Conservation (phyloP, 1,284 basidiomycete species). For the Rhodotorula sp. region DNA sequence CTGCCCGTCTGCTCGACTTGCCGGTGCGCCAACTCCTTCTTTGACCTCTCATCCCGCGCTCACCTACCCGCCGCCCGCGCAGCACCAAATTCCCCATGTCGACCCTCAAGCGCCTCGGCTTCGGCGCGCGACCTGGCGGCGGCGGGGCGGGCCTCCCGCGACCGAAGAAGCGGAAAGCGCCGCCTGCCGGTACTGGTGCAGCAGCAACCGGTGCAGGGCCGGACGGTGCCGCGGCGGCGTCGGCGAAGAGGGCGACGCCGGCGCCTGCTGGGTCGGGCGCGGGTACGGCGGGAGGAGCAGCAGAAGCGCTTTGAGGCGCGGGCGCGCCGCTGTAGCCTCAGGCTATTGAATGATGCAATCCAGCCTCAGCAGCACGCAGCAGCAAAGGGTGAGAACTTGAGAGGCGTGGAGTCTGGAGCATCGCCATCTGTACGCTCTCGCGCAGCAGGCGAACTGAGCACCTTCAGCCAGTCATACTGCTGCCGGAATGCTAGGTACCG, state of each 20-base stretch:
- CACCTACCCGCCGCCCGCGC: neutral
- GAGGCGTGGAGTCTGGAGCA: too few species aligned
- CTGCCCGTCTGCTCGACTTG: constrained; percentile 75
- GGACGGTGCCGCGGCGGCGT: constrained; percentile 5
- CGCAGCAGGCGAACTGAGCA: too few species aligned
- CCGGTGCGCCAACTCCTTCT: constrained; percentile 40
- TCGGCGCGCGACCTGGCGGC: constrained; percentile 27
- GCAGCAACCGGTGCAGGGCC: neutral
- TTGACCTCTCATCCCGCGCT: neutral
- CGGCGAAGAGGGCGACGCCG: neutral
- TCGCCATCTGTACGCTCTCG: too few species aligned
- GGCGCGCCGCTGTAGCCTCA: too few species aligned
- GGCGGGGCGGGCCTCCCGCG: neutral
- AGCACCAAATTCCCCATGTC: constrained; percentile 93
- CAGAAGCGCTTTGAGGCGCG: too few species aligned
- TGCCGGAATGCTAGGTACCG: too few species aligned
- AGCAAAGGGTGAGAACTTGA: too few species aligned
- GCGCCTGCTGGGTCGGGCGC: too few species aligned
- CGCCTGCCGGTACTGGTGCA: constrained; percentile 5
- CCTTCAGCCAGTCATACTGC: too few species aligned
- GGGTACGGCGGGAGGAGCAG: too few species aligned
- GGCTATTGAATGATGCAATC: too few species aligned
- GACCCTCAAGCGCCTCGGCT: constrained; percentile 70
- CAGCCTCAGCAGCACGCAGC: too few species aligned
- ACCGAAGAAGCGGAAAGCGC: constrained; percentile 40